Evolutionary conservation across 2,329 filamentous ascomycete species (phyloP).

Genomic region (Curvularia lunata): DNA sequence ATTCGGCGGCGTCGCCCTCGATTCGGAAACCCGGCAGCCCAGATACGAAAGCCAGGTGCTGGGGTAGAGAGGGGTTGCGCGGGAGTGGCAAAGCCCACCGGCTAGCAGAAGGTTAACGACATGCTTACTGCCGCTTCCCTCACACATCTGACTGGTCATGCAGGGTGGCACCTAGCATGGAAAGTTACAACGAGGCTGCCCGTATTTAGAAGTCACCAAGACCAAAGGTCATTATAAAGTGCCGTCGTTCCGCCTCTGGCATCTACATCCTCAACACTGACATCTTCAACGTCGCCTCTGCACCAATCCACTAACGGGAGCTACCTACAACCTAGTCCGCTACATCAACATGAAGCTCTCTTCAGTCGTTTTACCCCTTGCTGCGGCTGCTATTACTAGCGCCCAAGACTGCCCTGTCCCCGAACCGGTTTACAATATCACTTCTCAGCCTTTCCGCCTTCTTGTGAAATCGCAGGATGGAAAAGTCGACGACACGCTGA

Average conservation of each 20-base stretch:
- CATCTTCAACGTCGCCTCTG: not conserved
- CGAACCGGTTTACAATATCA: slow-evolving; percentile 37
- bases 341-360: slow-evolving; percentile 30
- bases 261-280: slow-evolving; percentile 4
- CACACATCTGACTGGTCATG: slow-evolving; percentile 20
- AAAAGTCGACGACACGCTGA: slow-evolving; percentile 50
- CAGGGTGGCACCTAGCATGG: slow-evolving; percentile 13
- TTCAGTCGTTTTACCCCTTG: slow-evolving; percentile 29
- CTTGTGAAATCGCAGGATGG: slow-evolving; percentile 49
- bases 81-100: slow-evolving; percentile 17
- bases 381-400: slow-evolving; percentile 29
- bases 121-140: slow-evolving; percentile 11
- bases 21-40: slow-evolving; percentile 12
- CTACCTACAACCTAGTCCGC: not conserved
- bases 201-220: slow-evolving; percentile 4
- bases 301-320: not conserved
- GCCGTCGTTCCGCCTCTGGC: not conserved
- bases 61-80: slow-evolving; percentile 2
- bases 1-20: slow-evolving; percentile 11
- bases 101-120: slow-evolving; percentile 19
- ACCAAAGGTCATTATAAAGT: slow-evolving; percentile 15
- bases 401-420: slow-evolving; percentile 37
- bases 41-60: slow-evolving; percentile 12
- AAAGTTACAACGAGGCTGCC: slow-evolving; percentile 14
- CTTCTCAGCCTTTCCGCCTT: slow-evolving; percentile 55